These are phyloP conservation scores for Aureobasidium lini DNA, from an alignment of 2,329 filamentous ascomycete species.

Conservation along the genomic window DNA sequence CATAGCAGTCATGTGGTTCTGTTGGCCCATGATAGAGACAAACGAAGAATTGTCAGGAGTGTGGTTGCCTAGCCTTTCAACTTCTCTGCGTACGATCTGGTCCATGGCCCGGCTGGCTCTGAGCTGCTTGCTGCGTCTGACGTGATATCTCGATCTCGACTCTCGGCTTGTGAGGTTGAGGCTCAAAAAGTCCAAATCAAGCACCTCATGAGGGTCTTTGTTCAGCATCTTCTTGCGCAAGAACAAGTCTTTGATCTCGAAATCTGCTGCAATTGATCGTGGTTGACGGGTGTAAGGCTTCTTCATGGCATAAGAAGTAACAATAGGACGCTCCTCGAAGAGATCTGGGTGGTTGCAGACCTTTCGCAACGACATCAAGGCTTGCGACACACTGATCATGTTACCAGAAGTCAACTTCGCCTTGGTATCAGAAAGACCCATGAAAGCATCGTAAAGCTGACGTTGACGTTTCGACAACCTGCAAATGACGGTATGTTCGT, in stretches of 20 bases:
- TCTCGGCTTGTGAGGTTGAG: constrained; percentile 17
- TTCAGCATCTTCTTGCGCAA: constrained; percentile 60
- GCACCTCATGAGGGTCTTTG: constrained; percentile 52
- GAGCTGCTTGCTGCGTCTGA: constrained; percentile 31
- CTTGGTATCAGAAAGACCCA: constrained; percentile 81
- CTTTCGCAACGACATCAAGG: constrained; percentile 92
- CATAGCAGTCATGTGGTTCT: constrained; percentile 65
- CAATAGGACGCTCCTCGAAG: constrained; percentile 91
- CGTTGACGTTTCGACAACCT: constrained; percentile 90
- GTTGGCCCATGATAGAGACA: constrained; percentile 60
- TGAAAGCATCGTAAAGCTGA: constrained; percentile 92
- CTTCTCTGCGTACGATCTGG: constrained; percentile 65
- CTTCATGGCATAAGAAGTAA: constrained; percentile 90
- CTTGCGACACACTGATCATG: constrained; percentile 96
- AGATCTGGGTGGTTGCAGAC: constrained; percentile 98
- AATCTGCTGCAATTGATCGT: constrained; percentile 63
- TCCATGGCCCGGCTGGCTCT: constrained; percentile 64
- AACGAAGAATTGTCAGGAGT: constrained; percentile 59
- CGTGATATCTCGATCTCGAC: constrained; percentile 45
- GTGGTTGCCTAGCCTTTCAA: constrained; percentile 44
- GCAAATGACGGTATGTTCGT: constrained; percentile 94
- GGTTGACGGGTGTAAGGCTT: constrained; percentile 31
- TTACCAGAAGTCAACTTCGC: constrained; percentile 87
- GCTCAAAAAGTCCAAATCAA: constrained; percentile 67
- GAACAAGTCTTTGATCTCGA: constrained; percentile 62